Evolutionary conservation across 208 protist genomes (phyloP), one percentile per base, ranked within the genome.

Genomic region (Phytomonas francai): DNA sequence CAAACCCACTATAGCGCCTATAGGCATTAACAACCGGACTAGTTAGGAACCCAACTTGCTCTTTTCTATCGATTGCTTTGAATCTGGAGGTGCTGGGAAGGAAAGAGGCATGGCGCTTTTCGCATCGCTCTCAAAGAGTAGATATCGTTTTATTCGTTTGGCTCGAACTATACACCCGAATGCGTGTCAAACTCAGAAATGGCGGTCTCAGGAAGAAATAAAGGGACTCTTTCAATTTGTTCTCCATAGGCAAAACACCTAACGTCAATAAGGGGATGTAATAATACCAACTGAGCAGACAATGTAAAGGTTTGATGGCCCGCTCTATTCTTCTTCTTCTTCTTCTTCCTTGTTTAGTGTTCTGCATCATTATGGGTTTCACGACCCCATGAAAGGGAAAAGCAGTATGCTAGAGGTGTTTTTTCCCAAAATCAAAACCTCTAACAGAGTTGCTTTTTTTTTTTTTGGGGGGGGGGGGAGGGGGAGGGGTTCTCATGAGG

Each of bases 1-100:
- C 4, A 86, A 88, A 77, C 87, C 90, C 19, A 95, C 90, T 2
- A 60, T 95, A 51, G 85, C 85, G 7, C 90, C 90, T 19, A 70
- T 89, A 16, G 86, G 84, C 33, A 83, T 95, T 63, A 74, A 70
- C 54, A 32, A 60, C 49, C 65, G 63, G 59, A 70, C 74, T 39
- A 74, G 74, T 56, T 79, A 68, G 59, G 27, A 25, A 59, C 6
- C 8, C 0, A 65, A 78, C 45, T 25, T 25, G 5, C 45, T 54
- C 19, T 54, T 54, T 54, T 54, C 45, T 19, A 54, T 54, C 6
- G 8, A 6, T 22, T 25, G 45, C 1, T 22, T 54, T 54, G 16
- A 54, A 54, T n/a, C n/a, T n/a, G n/a, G n/a, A n/a, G n/a, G n/a
- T 54, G 45, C 11, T 12, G 19, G 19, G 6, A 5, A 25, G 19